Conservation (phyloP, 2,329 filamentous ascomycete species). For the Verticillium zaregamsianum region DNA sequence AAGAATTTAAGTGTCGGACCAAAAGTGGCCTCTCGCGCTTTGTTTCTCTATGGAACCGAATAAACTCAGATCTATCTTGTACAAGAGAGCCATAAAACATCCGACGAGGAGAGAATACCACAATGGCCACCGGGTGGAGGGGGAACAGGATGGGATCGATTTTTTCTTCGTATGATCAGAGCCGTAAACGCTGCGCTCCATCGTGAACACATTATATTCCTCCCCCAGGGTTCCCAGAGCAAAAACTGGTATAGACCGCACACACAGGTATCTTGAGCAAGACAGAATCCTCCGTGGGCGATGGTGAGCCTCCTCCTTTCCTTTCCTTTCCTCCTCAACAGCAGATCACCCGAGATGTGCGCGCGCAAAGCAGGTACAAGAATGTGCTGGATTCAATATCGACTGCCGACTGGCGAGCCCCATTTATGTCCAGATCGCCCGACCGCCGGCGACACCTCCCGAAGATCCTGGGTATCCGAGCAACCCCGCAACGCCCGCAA, state of each 20-base stretch:
- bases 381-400: conserved; percentile 24
- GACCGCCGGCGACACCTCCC: conserved; percentile 22
- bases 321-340: neutral
- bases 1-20: conserved; percentile 21
- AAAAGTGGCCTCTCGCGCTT: conserved; percentile 35
- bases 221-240: neutral
- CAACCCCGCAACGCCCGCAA: neutral
- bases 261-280: conserved; percentile 11
- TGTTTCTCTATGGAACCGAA: conserved; percentile 21
- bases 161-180: conserved; percentile 4
- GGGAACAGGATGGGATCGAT: conserved; percentile 5
- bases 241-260: conserved; percentile 13
- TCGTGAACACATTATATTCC: conserved; percentile 16
- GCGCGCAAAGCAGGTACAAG: conserved; percentile 39
- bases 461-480: neutral
- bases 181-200: conserved; percentile 8
- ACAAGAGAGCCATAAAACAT: conserved; percentile 31
- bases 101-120: conserved; percentile 2
- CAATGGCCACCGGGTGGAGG: conserved; percentile 13
- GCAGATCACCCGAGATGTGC: conserved; percentile 16
- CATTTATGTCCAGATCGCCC: neutral
- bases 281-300: conserved; percentile 23
- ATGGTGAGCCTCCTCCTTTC: neutral
- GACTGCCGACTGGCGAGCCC: conserved; percentile 9
- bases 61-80: conserved; percentile 10